Percentiles rank a stretch among this genome's conserved stretches.
Conservation (phyloP, 1,284 basidiomycete species). For the Termitomyces sp. region DNA sequence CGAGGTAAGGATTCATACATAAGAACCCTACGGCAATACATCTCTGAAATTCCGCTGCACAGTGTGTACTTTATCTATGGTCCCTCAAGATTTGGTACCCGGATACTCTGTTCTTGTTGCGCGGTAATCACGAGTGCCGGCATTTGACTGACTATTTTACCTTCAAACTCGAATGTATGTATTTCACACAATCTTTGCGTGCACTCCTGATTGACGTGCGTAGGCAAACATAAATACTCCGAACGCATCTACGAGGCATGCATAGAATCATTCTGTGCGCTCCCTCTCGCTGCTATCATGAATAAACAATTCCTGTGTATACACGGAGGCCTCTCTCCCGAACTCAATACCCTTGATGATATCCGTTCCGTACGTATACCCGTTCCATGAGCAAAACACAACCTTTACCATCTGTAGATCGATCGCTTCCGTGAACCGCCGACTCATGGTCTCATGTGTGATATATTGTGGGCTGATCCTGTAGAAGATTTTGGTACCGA, state of each 20-base stretch:
- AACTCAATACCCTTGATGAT: conserved; percentile 88
- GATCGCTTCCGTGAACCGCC: conserved; percentile 95
- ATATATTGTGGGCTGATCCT: conserved; percentile 93
- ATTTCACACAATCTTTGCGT: neutral
- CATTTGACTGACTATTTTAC: conserved; percentile 87
- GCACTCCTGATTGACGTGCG: neutral
- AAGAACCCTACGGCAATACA: neutral
- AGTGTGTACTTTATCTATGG: conserved; percentile 91
- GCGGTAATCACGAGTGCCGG: conserved; percentile 88
- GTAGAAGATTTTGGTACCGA: conserved; percentile 92
- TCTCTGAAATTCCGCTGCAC: conserved; percentile 2
- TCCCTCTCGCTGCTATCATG: conserved; percentile 92
- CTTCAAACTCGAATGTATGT: conserved; percentile 85
- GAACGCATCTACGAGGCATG: conserved; percentile 87
- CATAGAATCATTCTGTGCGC: conserved; percentile 90
- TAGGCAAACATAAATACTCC: conserved; percentile 92
- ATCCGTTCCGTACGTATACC: conserved; percentile 60
- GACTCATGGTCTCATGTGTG: conserved; percentile 92
- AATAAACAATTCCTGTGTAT: conserved; percentile 98
- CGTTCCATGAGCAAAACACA: conserved; percentile 4
- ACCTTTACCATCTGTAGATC: conserved; percentile 47
- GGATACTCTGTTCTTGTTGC: conserved; percentile 83
- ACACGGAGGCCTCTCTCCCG: conserved; percentile 89
- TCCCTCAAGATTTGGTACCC: conserved; percentile 91
- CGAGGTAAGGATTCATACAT: conserved; percentile 48